Evolutionary conservation across 805 yeast genomes (phyloP).

Genomic region (Kregervanrija delftensis): DNA sequence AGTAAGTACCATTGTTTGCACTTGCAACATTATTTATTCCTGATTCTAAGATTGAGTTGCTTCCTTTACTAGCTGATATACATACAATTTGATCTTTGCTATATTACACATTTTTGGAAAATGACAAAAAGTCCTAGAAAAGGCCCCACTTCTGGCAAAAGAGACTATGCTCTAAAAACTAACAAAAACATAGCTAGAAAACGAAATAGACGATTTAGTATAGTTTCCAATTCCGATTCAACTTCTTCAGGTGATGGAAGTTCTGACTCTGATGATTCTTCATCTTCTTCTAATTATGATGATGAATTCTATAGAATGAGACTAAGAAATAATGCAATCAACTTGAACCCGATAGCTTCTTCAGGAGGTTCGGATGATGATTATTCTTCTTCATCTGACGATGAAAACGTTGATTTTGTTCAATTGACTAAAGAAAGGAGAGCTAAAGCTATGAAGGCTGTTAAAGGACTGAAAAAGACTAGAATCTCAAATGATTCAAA

Average conservation of each 20-base stretch:
- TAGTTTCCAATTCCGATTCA: conserved; percentile 17
- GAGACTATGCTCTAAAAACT: neutral
- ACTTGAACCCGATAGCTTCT: conserved; percentile 1
- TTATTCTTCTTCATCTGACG: conserved; percentile 40
- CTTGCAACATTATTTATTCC: too few relatives aligned
- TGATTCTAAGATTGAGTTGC: too few relatives aligned
- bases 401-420: conserved; percentile 66
- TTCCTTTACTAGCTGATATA: too few relatives aligned
- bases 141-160: conserved; percentile 7
- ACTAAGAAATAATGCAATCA: conserved; percentile 10
- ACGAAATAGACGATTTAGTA: conserved; percentile 20
- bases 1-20: too few relatives aligned
- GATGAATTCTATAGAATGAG: neutral
- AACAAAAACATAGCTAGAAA: conserved; percentile 3
- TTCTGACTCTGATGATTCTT: conserved; percentile 10
- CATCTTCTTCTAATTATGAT: neutral
- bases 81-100: neutral
- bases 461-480: conserved; percentile 21
- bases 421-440: conserved; percentile 63
- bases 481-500: conserved; percentile 10
- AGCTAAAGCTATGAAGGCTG: conserved; percentile 47
- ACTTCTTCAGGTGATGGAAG: conserved; percentile 7
- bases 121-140: conserved; percentile 29
- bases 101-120: neutral
- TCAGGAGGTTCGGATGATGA: conserved; percentile 25